Evolutionary conservation across 129 eudicot species (phyloP), one percentile per base, ranked within the genome.

Genomic region (Heracleum sosnowskyi): DNA sequence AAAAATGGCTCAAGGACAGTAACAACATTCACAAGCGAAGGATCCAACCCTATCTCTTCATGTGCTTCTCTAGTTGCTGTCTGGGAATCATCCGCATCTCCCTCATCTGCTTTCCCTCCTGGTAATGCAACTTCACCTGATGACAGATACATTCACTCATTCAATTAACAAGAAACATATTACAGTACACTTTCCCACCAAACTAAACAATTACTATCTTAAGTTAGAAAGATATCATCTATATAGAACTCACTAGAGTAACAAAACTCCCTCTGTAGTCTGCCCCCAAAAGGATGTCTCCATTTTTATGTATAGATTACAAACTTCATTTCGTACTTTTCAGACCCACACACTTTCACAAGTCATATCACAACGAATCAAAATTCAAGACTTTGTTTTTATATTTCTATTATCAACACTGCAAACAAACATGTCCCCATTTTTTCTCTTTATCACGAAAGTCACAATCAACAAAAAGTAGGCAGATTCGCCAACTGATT

Each of bases 111-210:
- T 85, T 95, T 95, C 37, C 98, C 98, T 76, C 98, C 98, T 0
- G 98, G 97, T 84, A 95, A 83, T 11, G 97, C 85, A 73, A 95
- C 94, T 88, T 95, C 98, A 79, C 98, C 98, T 95, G 81, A 33
- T 20, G 78, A 73, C 31, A 72, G 6, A 40, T 24, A n/a, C 36
- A 72, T 41, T 8, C 20, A 40, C 24, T n/a, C 11, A 36, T n/a
- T n/a, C 51, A 41, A 72, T n/a, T 37, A 22, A 70, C 47, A 22
- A 35, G 20, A 40, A 41, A 12, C 20, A 72, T n/a, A 12, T 22
- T n/a, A 41, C 24, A 26, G 28, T 8, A 20, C 64, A 69, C 17
- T 15, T 37, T 22, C 0, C 11, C 46, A 35, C 7, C 31, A 44
- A 24, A 24, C 31, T 71, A 37, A 22, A 40, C 31, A 11, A 71